Base-by-base conservation (phyloP, 176 grass and related monocot genomes). In the Poa annua region DNA sequence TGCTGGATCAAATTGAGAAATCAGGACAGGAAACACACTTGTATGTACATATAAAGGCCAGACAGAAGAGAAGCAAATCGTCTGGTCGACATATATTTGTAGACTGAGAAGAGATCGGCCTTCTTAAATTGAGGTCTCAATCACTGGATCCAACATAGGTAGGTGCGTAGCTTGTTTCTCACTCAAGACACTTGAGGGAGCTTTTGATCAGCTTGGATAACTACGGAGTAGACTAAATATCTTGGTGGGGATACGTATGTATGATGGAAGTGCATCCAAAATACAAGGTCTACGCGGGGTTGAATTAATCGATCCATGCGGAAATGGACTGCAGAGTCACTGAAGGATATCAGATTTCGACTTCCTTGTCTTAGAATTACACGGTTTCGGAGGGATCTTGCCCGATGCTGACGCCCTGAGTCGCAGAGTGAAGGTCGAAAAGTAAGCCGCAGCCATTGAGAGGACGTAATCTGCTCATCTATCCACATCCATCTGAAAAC, bases 401-500 rank as follows among this genome's bases (percentile, higher is more conserved):
- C 25, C 35, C 19, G 42, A 72, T 48, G 69, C 42, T 74, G 70
- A 74, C 70, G 44, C 70, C 3, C 7, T 14, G 69, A 48, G 42
- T 15, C 69, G 69, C 69, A 8, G 16, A 74, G 13, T 48, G 70
- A 74, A 16, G 44, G 70, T n/a, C 1, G 32, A 64, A 74, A 74
- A 74, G 70, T 50, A 74, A 26, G 4, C 21, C 64, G 15, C 62
- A 24, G 68, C 5, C 68, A 71, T 74, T 50, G 45, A 22, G 70
- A 48, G 70, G 70, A 74, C 70, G 24, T 22, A 74, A 50, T 74
- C 70, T 19, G 70, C 7, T 74, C 44, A 74, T 74, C 70, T 26
- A 19, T 74, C 70, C 8, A 50, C 70, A n/a, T 74, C 70, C 70
- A 74, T 74, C 45, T 74, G 70, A 74, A 74, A 50, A 17, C 70